Evolutionary conservation across 192 early-diverging fungal genomes (phyloP), one percentile per base, ranked within the genome.

Genomic region (Pilaira anomala): DNA sequence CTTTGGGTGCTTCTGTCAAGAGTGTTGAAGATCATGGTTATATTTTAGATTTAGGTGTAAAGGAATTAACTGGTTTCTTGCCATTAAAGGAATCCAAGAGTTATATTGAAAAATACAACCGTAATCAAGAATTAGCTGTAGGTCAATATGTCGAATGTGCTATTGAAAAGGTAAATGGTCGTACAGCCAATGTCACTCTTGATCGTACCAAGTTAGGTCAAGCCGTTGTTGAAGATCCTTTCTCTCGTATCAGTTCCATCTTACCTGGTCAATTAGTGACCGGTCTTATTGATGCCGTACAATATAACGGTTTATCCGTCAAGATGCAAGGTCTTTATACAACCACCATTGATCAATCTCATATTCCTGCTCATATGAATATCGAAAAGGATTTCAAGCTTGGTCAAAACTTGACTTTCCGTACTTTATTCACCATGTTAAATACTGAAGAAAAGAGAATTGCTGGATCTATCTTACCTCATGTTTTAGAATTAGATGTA

Each of bases 11-110:
- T 48, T 76, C 83, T 24, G 83, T 98, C 19, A 73, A 85, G 58
- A 92, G 89, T 66, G 81, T 91, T 3, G 95, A 98, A 76, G 96
- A 98, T 77, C 93, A 93, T 66, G 96, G 96, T 24, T 96, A 94
- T 61, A 80, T 96, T 42, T 66, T 98, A 18, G 83, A 80, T 21
- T 71, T 86, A 16, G 95, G 95, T 16, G 69, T 97, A 41, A 75
- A 76, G 14, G 77, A 76, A 12, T 49, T 91, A 6, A 73, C 85
- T 41, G 89, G 86, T 13, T 98, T 98, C 66, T 66, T 94, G 53
- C 80, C 88, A 21, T 79, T 87, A 44, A 79, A 83, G 33, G 82
- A 88, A 25, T 85, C 91, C 0, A 78, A 82, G 67, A 69, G 71
- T 45, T 89, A 88, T 69, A 73, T 82, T 48, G 73, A 84, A 30